Conservation (phyloP, 78 protist species). For the Dictyostelium intermedium region DNA sequence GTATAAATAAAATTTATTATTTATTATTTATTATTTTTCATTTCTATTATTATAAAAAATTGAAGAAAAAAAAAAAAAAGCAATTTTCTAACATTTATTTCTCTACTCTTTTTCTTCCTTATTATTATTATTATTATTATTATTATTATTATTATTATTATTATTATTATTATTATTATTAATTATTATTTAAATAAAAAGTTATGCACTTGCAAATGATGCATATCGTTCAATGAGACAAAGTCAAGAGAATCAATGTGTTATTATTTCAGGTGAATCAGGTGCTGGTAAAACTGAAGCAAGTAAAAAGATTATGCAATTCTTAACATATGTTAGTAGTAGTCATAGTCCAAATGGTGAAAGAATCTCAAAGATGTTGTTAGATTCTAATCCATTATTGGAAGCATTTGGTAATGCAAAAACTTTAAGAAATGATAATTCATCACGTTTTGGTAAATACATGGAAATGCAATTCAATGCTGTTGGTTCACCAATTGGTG, state of each 20-base stretch:
- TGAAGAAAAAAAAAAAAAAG: not conserved
- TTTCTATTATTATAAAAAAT: not conserved
- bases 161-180: slow-evolving; percentile 18
- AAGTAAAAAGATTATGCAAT: slow-evolving; percentile 90
- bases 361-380: slow-evolving; percentile 78
- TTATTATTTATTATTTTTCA: not conserved
- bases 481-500: slow-evolving; percentile 93
- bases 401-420: slow-evolving; percentile 98
- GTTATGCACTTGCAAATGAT: slow-evolving; percentile 91
- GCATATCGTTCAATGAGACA: slow-evolving; percentile 79
- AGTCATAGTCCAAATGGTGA: slow-evolving; percentile 59
- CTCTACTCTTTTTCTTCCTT: not conserved
- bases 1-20: not conserved
- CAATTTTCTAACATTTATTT: too few relatives aligned
- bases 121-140: slow-evolving; percentile 21
- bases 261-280: slow-evolving; percentile 89
- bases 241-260: slow-evolving; percentile 87
- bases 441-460: slow-evolving; percentile 92
- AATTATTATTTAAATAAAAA: not conserved
- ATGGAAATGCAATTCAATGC: slow-evolving; percentile 93
- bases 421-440: slow-evolving; percentile 95
- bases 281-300: slow-evolving; percentile 91
- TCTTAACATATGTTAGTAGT: slow-evolving; percentile 87
- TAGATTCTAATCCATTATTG: slow-evolving; percentile 91
- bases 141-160: not conserved